Base-by-base conservation (phyloP, 306 rosid species). In the Sicyos baderoa region DNA sequence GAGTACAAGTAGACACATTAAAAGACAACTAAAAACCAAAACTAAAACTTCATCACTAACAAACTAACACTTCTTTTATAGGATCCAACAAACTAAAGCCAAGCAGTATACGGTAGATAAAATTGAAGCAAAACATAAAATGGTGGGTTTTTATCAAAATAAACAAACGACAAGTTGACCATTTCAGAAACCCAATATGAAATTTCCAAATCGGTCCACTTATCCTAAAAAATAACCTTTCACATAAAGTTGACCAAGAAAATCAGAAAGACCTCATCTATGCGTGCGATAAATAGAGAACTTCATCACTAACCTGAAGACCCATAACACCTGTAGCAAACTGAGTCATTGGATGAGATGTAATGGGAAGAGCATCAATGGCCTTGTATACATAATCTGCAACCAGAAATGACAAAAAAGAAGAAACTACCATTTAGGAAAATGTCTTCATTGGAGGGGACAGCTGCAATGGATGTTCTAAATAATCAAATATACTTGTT, bases 321-420 rank as follows among this genome's bases (percentile, higher is more conserved):
- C 96, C 97, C 99, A 94, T 88, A 75, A 88, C 96, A 79, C 99
- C 99, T 16, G 95, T 84, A 37, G 89, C 77, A 77, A 94, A 90
- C 68, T 90, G 97, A 76, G 99, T 94, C 99, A 94, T 94, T 18
- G 99, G 95, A 78, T 94, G 99, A 77, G 97, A 81, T 66, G 86
- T 77, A 72, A 79, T 74, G 68, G 97, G 97, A 57, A 94, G 88
- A 50, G 97, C 96, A 84, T 94, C 95, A 53, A 94, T 90, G 63
- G 96, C 91, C 83, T 88, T 90, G 77, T 76, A 88, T 48, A 78
- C 99, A 88, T 86, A 85, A 75, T 88, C 97, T 94, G 88, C 80
- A 81, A 78, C n/a, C 62, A 77, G 74, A 48, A 77, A 78, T 27
- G 27, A 76, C 47, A 71, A 70, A 63, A 63, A 25, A 9, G 2